These are phyloP conservation scores for Phytopythium delawarense DNA, from an alignment of 352 stramenopile species.

Conservation along the genomic window DNA sequence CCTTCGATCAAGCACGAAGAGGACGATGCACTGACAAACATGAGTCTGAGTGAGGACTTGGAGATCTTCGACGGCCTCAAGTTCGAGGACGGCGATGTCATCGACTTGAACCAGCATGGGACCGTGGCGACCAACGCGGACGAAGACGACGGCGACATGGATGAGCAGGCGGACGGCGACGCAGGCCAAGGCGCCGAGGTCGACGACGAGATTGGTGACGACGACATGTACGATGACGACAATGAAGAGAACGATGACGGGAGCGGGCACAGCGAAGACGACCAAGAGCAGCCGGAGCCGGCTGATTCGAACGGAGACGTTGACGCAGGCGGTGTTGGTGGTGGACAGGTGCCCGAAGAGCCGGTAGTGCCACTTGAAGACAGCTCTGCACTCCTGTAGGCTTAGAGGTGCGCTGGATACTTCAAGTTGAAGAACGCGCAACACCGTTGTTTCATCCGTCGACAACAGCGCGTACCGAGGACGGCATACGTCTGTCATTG, in stretches of 20 bases:
- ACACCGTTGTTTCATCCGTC: neutral
- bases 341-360: neutral
- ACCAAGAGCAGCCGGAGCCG: slow-evolving; percentile 4
- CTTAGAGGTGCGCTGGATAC: neutral
- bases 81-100: slow-evolving; percentile 81
- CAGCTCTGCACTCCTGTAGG: slow-evolving; percentile 3
- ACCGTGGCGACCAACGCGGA: slow-evolving; percentile 7
- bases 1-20: neutral
- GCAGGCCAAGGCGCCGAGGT: slow-evolving; percentile 11
- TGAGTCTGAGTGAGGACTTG: slow-evolving; percentile 75
- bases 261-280: slow-evolving; percentile 7
- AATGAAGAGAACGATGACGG: slow-evolving; percentile 34
- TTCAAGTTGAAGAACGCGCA: neutral
- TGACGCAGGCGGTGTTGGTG: neutral
- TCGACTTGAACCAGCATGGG: slow-evolving; percentile 56
- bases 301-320: neutral
- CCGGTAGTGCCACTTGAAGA: slow-evolving; percentile 2
- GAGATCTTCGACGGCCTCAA: slow-evolving; percentile 86
- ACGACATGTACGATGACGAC: slow-evolving; percentile 61
- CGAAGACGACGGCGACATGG: slow-evolving; percentile 14
- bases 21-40: slow-evolving; percentile 59
- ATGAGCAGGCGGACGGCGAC: slow-evolving; percentile 19
- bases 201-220: slow-evolving; percentile 13
- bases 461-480: neutral
- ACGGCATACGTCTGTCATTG: slow-evolving; percentile 17